Evolutionary conservation across 2,329 filamentous ascomycete species (phyloP).

Genomic region (Fusarium bactridioides): DNA sequence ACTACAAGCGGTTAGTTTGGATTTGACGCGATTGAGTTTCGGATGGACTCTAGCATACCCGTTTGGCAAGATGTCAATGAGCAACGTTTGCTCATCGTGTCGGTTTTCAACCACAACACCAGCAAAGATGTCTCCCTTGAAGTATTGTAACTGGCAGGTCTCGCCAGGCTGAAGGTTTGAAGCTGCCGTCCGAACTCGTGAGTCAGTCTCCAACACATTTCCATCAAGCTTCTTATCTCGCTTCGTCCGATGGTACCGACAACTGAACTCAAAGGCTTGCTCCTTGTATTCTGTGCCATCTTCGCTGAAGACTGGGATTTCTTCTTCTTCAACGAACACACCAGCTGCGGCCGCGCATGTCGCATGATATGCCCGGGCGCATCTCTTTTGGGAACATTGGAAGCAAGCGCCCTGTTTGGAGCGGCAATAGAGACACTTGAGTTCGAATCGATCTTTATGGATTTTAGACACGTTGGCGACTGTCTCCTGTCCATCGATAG

Average conservation of each 20-base stretch:
- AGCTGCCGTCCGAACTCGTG: slow-evolving; percentile 73
- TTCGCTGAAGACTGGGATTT: slow-evolving; percentile 86
- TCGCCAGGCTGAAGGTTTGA: slow-evolving; percentile 74
- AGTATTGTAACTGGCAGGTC: slow-evolving; percentile 85
- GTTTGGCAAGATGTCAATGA: slow-evolving; percentile 85
- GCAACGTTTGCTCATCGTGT: slow-evolving; percentile 74
- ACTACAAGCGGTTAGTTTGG: slow-evolving; percentile 58
- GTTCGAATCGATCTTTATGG: slow-evolving; percentile 84
- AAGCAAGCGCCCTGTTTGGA: slow-evolving; percentile 96
- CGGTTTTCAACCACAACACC: slow-evolving; percentile 88
- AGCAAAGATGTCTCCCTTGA: slow-evolving; percentile 87
- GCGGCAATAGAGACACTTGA: slow-evolving; percentile 94
- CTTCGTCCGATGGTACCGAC: slow-evolving; percentile 91
- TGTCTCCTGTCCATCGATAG: slow-evolving; percentile 73
- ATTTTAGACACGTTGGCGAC: slow-evolving; percentile 83
- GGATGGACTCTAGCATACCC: slow-evolving; percentile 64
- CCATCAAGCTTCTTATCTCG: slow-evolving; percentile 78
- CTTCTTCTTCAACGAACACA: slow-evolving; percentile 87
- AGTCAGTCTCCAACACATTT: slow-evolving; percentile 73
- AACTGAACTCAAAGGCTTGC: slow-evolving; percentile 90
- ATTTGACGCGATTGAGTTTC: not conserved
- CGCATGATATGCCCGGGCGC: slow-evolving; percentile 90
- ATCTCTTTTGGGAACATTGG: slow-evolving; percentile 95
- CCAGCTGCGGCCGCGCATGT: slow-evolving; percentile 93
- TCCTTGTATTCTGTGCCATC: slow-evolving; percentile 93